Evolutionary conservation across 495 filamentous ascomycete species (phyloP).

Genomic region (Aspergillus hancockii): DNA sequence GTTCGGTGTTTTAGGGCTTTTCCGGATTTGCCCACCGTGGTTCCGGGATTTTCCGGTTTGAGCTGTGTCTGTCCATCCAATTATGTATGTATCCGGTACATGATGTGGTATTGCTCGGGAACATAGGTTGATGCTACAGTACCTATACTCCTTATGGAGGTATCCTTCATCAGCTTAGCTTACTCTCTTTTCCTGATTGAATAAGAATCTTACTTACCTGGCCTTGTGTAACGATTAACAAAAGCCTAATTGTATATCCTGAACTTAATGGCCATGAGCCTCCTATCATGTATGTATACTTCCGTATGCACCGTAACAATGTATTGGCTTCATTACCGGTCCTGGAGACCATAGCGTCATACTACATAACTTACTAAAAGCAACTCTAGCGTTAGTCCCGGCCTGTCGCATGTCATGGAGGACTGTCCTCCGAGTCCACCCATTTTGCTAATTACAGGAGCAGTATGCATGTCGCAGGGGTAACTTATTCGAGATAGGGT

Average conservation of each 20-base stretch:
- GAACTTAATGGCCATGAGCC: too few species aligned
- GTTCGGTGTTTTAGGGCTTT: constrained; percentile 19
- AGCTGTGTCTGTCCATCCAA: too few species aligned
- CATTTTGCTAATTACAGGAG: not conserved
- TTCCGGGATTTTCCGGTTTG: constrained; percentile 21
- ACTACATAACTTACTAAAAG: not conserved
- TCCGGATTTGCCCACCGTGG: constrained; percentile 26
- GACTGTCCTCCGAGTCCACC: constrained; percentile 29
- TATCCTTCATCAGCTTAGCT: not conserved
- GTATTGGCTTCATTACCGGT: too few species aligned
- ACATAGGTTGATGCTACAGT: too few species aligned
- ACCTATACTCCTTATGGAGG: too few species aligned
- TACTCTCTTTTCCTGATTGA: too few species aligned
- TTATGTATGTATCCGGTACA: not conserved
- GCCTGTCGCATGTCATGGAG: constrained; percentile 18
- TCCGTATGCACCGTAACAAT: too few species aligned
- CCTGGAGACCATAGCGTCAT: not conserved
- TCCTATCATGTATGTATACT: too few species aligned
- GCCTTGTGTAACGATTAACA: not conserved
- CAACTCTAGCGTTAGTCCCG: not conserved
- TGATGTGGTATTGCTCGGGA: too few species aligned
- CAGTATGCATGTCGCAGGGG: constrained; percentile 6
- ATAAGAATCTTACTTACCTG: not conserved
- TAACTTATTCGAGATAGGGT: not conserved
- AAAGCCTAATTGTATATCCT: not conserved